A percentile compares a stretch with the other conserved stretches of the same genome.
Conservation (phyloP, 192 early-diverging fungal species). For the Backusella mclennaniae region DNA sequence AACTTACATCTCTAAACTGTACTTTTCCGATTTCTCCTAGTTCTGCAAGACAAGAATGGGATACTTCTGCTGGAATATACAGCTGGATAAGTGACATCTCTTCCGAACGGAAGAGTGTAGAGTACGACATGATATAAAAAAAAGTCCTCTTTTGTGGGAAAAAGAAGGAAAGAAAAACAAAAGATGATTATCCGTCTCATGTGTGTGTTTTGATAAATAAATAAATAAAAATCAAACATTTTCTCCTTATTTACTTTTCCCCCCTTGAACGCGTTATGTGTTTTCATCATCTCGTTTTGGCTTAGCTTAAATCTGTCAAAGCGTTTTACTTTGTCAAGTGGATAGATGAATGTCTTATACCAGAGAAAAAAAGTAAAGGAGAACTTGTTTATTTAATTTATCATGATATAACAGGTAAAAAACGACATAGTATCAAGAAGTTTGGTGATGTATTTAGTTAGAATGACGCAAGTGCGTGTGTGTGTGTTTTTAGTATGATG, state of each 20-base stretch:
- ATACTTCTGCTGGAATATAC: constrained; percentile 94
- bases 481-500: neutral
- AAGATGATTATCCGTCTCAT: neutral
- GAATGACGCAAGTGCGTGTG: neutral
- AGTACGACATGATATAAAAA: constrained; percentile 36
- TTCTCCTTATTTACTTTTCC: neutral
- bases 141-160: neutral
- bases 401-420: neutral
- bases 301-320: neutral
- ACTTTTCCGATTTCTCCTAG: constrained; percentile 92
- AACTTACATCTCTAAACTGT: constrained; percentile 89
- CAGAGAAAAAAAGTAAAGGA: neutral
- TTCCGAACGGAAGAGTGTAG: constrained; percentile 85
- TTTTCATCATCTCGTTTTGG: neutral
- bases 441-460: neutral
- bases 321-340: neutral
- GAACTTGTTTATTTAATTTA: neutral
- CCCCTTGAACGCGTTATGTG: neutral
- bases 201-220: neutral
- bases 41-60: constrained; percentile 87
- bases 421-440: neutral
- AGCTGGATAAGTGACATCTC: constrained; percentile 94
- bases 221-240: neutral
- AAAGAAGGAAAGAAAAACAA: constrained; percentile 8
- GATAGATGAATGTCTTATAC: neutral